Evolutionary conservation across 768 basidiomycete species (phyloP), one percentile per base, ranked within the genome.

Genomic region (Tricholoma hemisulphureum): DNA sequence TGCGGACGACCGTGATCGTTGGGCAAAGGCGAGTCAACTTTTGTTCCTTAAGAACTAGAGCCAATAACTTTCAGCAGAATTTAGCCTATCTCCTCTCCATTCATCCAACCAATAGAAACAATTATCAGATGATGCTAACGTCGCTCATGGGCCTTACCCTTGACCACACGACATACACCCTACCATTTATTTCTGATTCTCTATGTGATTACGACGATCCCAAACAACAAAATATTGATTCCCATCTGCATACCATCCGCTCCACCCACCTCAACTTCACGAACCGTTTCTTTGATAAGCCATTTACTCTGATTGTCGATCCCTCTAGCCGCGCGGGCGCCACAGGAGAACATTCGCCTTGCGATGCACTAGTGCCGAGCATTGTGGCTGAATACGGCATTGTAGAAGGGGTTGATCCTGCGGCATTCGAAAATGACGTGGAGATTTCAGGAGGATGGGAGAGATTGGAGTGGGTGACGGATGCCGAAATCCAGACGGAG

Each of bases 281-380:
- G 41, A 97, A 97, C 65, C 79, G 96, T 31, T 97, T 93, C 83
- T 91, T 86, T 69, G 95, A 98, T 76, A 98, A 97, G 72, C 80
- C 88, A 2, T 82, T 89, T 35, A 87, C 87, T 4, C 74, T 97
- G 54, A 82, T 92, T 49, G 86, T 98, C 34, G 95, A 98, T 69
- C 83, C 87, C 1, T 90, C 88, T 54, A 87, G 88, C 2, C 86
- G 91, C 34, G 91, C 92, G 6, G 91, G 93, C 35, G 89, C 90
- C 39, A 84, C 86, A 65, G 95, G 95, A 4, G 95, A 98, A 73
- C 95, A 96, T 69, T 90, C 92, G 0, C 88, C 91, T 0, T 88
- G 88, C 58, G 95, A 97, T 61, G 96, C 95, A 1, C 77, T 98
- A 13, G 86, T 95, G 2, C 95, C 95, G 0, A 91, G 90, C 59